Evolutionary conservation across 352 stramenopile genomes (phyloP), one percentile per base, ranked within the genome.

Genomic region (Lagenidium sp.): DNA sequence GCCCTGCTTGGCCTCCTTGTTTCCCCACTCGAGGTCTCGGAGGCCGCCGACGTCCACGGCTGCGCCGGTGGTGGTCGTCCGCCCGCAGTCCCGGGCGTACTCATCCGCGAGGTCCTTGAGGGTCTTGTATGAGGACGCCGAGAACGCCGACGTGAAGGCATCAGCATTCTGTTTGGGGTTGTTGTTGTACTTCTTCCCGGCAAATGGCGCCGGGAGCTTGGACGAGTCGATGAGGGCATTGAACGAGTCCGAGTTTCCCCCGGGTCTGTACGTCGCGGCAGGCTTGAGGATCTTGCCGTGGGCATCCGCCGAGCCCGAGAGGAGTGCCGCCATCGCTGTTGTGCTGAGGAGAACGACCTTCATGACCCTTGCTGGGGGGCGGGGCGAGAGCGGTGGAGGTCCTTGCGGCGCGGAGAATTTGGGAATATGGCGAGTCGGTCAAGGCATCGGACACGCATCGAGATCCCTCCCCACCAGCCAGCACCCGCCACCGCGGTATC

Each of bases 1-100:
- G 25, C 39, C 57, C 45, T 62, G 31, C 13, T 63, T 56, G 37
- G 61, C 59, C 44, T 78, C 39, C 49, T 19, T 47, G 41, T 82
- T 82, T 37, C 70, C 55, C 30, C 40, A 64, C 19, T 36, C 41
- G 23, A 65, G 47, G 29, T 49, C 45, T 10, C 24, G 66, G 24
- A 70, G 43, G 6, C 44, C 34, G 31, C 19, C 47, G 11, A 53
- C 44, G 29, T 56, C 45, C 6, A 29, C 7, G 4, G 57, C 32
- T 4, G 47, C 25, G 7, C 35, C 41, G 35, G 57, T 40, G 10
- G 43, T 42, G 26, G 50, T 26, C 30, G 53, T 60, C 23, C 57
- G 58, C 23, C 52, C 52, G 20, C 52, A 65, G 12, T 40, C 35
- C 0, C 42, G 23, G n/a, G 38, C 52, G 6, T 55, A 35, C 19